Evolutionary conservation across 2,329 filamentous ascomycete genomes (phyloP).

Genomic region (Hymenoscyphus linearis): DNA sequence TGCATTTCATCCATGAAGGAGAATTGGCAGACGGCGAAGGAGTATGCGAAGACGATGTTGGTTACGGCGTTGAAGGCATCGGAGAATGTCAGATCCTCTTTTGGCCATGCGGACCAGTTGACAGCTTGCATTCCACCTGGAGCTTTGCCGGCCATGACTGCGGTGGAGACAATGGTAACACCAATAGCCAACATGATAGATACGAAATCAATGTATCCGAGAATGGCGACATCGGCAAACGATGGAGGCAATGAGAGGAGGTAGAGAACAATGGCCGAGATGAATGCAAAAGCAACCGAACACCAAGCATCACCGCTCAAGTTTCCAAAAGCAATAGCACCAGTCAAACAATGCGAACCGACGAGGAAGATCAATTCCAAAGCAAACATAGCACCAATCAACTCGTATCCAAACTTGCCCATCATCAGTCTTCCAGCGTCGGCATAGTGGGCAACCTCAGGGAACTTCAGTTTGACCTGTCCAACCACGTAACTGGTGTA

Average conservation of each 20-base stretch:
- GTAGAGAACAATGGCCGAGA: constrained; percentile 47
- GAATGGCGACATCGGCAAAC: constrained; percentile 48
- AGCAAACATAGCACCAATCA: constrained; percentile 46
- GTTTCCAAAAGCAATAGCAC: constrained; percentile 54
- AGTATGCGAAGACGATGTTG: constrained; percentile 58
- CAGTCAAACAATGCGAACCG: constrained; percentile 55
- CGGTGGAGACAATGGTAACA: constrained; percentile 52
- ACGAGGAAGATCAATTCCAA: constrained; percentile 57
- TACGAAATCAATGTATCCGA: constrained; percentile 50
- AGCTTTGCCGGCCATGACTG: constrained; percentile 30
- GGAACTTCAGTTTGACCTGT: constrained; percentile 29
- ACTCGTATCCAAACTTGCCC: constrained; percentile 45
- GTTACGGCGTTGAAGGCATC: constrained; percentile 45
- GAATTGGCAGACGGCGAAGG: constrained; percentile 31
- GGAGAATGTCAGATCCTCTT: constrained; percentile 34
- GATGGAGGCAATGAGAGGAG: constrained; percentile 52
- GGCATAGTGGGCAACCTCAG: constrained; percentile 33
- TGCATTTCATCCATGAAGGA: constrained; percentile 31
- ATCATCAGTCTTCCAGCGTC: constrained; percentile 52
- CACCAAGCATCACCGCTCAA: constrained; percentile 50
- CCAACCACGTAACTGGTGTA: constrained; percentile 39
- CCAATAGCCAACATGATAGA: constrained; percentile 51
- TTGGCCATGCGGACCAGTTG: constrained; percentile 25
- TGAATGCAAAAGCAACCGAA: constrained; percentile 48
- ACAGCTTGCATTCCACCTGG: constrained; percentile 6